Conservation (phyloP, 2,329 filamentous ascomycete genomes). For the Fusarium sp. region DNA sequence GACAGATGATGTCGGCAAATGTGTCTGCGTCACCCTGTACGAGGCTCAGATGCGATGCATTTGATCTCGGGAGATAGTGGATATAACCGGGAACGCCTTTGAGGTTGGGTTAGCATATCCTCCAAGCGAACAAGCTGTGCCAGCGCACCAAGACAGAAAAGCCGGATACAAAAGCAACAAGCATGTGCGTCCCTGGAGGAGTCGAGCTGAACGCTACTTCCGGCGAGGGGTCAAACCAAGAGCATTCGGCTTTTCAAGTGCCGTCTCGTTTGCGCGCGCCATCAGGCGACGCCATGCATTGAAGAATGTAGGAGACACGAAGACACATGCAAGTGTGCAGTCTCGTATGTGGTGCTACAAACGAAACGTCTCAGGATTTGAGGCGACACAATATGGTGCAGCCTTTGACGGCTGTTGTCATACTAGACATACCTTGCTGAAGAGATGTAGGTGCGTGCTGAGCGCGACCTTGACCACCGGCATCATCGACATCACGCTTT, state of each 20-base stretch:
- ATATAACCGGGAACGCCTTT: slow-evolving; percentile 49
- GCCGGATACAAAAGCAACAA: slow-evolving; percentile 35
- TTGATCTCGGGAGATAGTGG: slow-evolving; percentile 61
- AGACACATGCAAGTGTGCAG: slow-evolving; percentile 1
- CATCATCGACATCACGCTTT: slow-evolving; percentile 58
- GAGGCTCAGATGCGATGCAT: slow-evolving; percentile 55
- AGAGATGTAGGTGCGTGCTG: slow-evolving; percentile 52
- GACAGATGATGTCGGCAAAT: slow-evolving; percentile 74
- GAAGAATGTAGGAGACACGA: slow-evolving; percentile 2
- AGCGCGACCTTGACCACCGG: slow-evolving; percentile 49
- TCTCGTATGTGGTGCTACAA: slow-evolving; percentile 26
- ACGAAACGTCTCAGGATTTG: slow-evolving; percentile 24
- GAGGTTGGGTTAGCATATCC: slow-evolving; percentile 34
- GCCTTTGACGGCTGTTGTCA: slow-evolving; percentile 25
- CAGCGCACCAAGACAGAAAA: slow-evolving; percentile 29
- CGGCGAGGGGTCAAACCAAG: slow-evolving; percentile 14
- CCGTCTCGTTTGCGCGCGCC: slow-evolving; percentile 6
- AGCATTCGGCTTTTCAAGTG: slow-evolving; percentile 5
- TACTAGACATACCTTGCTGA: slow-evolving; percentile 54
- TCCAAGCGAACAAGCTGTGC: slow-evolving; percentile 26
- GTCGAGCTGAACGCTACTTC: slow-evolving; percentile 25
- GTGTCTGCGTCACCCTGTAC: slow-evolving; percentile 68
- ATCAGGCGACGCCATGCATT: slow-evolving; percentile 13
- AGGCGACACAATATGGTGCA: slow-evolving; percentile 29
- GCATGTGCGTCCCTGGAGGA: slow-evolving; percentile 34